phyloP scores from a whole-genome alignment of 2,329 filamentous ascomycete species.

The Colletotrichum tanaceti region DNA sequence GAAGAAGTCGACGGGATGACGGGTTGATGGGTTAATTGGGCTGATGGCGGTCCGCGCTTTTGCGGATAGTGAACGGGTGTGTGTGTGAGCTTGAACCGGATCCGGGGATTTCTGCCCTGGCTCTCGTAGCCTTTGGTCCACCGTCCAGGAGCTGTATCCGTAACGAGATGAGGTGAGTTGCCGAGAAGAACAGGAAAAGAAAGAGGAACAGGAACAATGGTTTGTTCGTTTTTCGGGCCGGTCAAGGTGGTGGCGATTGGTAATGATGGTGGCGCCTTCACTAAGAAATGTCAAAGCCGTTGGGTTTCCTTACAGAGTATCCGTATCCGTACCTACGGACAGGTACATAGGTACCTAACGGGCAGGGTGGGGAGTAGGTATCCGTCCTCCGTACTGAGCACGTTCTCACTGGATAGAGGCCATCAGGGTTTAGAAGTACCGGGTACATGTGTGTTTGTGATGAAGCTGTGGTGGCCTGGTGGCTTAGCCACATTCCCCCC shows the following conservation, averaged over 20 bases:
- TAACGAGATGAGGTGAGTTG: neutral
- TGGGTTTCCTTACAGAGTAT: no score
- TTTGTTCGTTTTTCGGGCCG: neutral
- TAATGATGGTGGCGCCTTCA: neutral
- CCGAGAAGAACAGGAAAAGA: no score
- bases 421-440: neutral
- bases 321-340: no score
- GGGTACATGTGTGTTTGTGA: neutral
- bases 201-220: neutral
- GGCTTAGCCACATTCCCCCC: conserved; percentile 19
- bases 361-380: no score
- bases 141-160: neutral
- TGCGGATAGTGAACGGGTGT: conserved; percentile 6
- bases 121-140: neutral
- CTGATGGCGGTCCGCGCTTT: neutral
- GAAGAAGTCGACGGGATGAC: neutral
- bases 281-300: neutral
- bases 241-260: neutral
- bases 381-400: neutral
- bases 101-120: neutral
- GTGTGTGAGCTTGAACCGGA: neutral
- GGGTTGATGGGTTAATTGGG: neutral
- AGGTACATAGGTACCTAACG: neutral
- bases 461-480: conserved; percentile 19
- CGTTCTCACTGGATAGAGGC: neutral